A percentile compares a stretch with the other conserved stretches of the same genome.
phyloP scores from a whole-genome alignment of 345 rosid genomes.

The Lepidium africanum region DNA sequence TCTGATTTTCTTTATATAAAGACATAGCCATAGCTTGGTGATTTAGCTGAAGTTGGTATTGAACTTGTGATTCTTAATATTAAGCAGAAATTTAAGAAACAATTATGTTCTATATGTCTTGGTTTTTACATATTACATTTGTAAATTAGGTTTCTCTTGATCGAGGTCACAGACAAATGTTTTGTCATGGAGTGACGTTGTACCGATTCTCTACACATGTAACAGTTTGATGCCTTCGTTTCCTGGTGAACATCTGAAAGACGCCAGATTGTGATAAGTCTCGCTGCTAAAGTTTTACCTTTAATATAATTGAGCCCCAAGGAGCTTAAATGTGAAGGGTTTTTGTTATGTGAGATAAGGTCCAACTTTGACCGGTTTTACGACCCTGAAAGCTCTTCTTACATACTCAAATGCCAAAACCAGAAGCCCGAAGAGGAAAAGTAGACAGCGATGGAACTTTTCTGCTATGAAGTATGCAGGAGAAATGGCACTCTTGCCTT shows the following conservation, averaged over 20 bases:
- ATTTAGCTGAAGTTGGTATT: background rate
- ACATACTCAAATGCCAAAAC: slow-evolving; percentile 43
- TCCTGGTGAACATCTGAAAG: background rate
- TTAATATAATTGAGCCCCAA: background rate
- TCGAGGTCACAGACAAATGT: background rate
- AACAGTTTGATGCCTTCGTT: slow-evolving; percentile 14
- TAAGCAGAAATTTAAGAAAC: background rate
- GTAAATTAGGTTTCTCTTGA: background rate
- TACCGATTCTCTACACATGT: background rate
- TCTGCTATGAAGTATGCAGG: slow-evolving; percentile 18
- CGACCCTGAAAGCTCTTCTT: slow-evolving; percentile 37
- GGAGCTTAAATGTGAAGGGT: slow-evolving; percentile 21
- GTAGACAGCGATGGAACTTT: slow-evolving; percentile 40
- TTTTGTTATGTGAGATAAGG: slow-evolving; percentile 42
- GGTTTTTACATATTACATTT: background rate
- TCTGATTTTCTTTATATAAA: background rate
- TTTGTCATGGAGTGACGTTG: background rate
- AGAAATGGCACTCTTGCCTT: slow-evolving; percentile 26
- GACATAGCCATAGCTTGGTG: background rate
- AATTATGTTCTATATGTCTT: background rate
- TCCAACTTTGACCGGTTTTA: slow-evolving; percentile 54
- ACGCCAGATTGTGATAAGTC: background rate
- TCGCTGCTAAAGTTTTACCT: background rate
- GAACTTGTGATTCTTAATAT: background rate
- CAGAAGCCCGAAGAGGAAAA: slow-evolving; percentile 55